phyloP scores from a whole-genome alignment of 805 yeast species.

The Schizosaccharomyces cryophilus region DNA sequence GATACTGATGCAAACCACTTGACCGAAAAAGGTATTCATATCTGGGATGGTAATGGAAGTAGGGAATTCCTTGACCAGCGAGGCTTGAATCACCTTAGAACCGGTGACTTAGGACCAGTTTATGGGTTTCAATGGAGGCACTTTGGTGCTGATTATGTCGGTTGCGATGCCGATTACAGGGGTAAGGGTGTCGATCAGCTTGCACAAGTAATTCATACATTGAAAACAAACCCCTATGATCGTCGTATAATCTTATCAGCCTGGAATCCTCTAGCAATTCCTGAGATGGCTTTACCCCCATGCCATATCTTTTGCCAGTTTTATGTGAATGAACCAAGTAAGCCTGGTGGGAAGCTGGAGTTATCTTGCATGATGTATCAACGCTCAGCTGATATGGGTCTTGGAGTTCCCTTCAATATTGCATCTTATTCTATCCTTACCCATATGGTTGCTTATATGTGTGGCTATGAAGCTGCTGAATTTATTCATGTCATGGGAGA shows the following conservation, averaged over 20 bases:
- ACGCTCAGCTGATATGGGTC: conserved; percentile 97
- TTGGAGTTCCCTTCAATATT: conserved; percentile 96
- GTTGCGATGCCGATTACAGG: conserved; percentile 67
- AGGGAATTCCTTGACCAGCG: conserved; percentile 66
- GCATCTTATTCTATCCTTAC: conserved; percentile 88
- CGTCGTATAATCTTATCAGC: conserved; percentile 86
- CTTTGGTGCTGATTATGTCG: conserved; percentile 78
- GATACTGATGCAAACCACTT: conserved; percentile 66
- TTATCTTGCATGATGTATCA: conserved; percentile 80
- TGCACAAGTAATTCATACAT: conserved; percentile 47
- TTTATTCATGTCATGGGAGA: conserved; percentile 91
- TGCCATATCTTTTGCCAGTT: conserved; percentile 94
- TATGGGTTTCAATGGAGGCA: conserved; percentile 99
- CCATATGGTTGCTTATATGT: conserved; percentile 86
- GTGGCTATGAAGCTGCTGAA: conserved; percentile 85
- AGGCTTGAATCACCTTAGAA: conserved; percentile 59
- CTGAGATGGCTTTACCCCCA: conserved; percentile 91
- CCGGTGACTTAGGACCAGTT: conserved; percentile 93
- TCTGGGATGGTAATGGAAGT: conserved; percentile 98
- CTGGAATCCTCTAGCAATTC: conserved; percentile 94
- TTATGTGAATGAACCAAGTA: conserved; percentile 30
- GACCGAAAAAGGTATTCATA: conserved; percentile 67
- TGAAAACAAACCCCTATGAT: conserved; percentile 78
- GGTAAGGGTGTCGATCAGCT: conserved; percentile 84
- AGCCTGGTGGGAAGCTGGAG: conserved; percentile 23